Conservation (phyloP, 2,329 filamentous ascomycete species). For the Xylariaceae sp. region DNA sequence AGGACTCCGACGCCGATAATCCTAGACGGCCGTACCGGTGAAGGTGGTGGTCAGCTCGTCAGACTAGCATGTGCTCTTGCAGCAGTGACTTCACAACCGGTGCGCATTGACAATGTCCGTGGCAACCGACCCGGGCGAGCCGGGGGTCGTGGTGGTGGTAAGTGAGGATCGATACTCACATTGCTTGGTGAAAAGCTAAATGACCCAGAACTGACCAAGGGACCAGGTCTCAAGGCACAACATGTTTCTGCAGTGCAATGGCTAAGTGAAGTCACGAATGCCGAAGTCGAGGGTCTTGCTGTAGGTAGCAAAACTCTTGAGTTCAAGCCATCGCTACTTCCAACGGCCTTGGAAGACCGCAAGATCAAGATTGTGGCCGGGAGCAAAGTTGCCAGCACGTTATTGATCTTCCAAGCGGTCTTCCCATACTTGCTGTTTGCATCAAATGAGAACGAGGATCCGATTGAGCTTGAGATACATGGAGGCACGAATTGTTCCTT, state of each 20-base stretch:
- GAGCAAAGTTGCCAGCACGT: conserved; percentile 49
- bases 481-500: conserved; percentile 58
- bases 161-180: background rate
- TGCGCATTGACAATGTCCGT: conserved; percentile 52
- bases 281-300: conserved; percentile 45
- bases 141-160: conserved; percentile 34
- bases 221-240: conserved; percentile 55
- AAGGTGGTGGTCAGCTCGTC: conserved; percentile 60
- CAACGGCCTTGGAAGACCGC: conserved; percentile 38
- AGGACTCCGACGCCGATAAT: conserved; percentile 29
- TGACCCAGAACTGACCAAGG: background rate
- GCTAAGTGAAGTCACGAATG: conserved; percentile 49
- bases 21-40: conserved; percentile 54
- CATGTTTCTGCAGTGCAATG: conserved; percentile 55
- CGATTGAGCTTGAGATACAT: conserved; percentile 47
- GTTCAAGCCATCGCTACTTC: conserved; percentile 40
- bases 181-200: too few relatives aligned
- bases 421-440: conserved; percentile 57
- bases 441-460: conserved; percentile 38
- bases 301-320: conserved; percentile 49
- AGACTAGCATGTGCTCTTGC: conserved; percentile 53
- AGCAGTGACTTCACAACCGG: conserved; percentile 49
- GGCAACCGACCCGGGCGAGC: conserved; percentile 45
- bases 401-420: conserved; percentile 58
- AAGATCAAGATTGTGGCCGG: conserved; percentile 47